Evolutionary conservation across 2,329 filamentous ascomycete genomes (phyloP).

Genomic region (Talaromyces funiculosus): DNA sequence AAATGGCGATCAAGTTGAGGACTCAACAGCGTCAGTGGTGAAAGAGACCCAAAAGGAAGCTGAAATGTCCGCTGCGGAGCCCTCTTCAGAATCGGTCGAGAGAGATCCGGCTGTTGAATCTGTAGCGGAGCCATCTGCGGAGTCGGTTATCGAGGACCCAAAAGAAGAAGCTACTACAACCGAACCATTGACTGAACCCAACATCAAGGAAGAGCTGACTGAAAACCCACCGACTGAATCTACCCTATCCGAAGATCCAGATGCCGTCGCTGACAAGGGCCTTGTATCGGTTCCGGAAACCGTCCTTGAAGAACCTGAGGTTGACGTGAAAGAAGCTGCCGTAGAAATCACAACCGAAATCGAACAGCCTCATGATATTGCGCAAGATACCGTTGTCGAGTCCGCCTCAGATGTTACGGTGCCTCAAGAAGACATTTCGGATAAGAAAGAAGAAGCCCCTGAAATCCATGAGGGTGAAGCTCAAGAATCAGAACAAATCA

Average conservation of each 20-base stretch:
- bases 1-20: not conserved
- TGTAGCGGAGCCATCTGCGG: not conserved
- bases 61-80: not conserved
- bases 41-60: not conserved
- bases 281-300: slow-evolving; percentile 3
- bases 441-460: not conserved
- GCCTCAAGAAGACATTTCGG: not conserved
- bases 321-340: not conserved
- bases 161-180: not conserved
- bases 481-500: not conserved
- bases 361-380: not conserved
- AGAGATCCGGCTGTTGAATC: not conserved
- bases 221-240: not conserved
- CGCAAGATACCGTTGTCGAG: not conserved
- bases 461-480: not conserved
- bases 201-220: not conserved
- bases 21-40: not conserved
- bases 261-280: not conserved
- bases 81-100: not conserved
- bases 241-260: not conserved
- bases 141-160: not conserved
- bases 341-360: not conserved
- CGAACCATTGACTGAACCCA: not conserved
- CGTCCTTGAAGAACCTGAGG: not conserved
- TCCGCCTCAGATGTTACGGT: not conserved